These are phyloP conservation scores for Penicillium silybi DNA, from an alignment of 495 filamentous ascomycete genomes.

Conservation along the genomic window DNA sequence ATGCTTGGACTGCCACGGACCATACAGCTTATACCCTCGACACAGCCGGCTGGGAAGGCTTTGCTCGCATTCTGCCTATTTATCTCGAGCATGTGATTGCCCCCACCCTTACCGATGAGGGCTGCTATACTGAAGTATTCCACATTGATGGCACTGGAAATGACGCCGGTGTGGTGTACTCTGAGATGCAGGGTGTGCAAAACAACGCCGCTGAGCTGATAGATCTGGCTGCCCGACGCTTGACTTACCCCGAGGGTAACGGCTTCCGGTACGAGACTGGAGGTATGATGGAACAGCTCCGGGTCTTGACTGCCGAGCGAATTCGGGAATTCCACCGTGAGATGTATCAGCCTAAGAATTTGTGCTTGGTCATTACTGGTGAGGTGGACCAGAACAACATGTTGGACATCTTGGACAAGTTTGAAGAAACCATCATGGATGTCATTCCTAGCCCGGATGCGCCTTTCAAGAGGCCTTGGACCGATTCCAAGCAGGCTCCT, in stretches of 20 bases:
- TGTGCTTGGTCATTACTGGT: slow-evolving; percentile 85
- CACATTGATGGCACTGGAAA: slow-evolving; percentile 90
- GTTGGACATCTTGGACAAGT: slow-evolving; percentile 73
- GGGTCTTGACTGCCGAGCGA: slow-evolving; percentile 78
- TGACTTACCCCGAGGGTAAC: slow-evolving; percentile 82
- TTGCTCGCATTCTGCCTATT: slow-evolving; percentile 87
- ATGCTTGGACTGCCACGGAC: slow-evolving; percentile 91
- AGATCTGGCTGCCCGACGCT: slow-evolving; percentile 67
- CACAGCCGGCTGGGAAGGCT: slow-evolving; percentile 94
- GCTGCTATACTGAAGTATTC: slow-evolving; percentile 93
- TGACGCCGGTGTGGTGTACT: slow-evolving; percentile 97
- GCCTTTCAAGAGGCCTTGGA: slow-evolving; percentile 85
- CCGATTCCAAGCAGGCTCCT: slow-evolving; percentile 76
- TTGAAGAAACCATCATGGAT: slow-evolving; percentile 81
- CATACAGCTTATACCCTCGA: slow-evolving; percentile 96
- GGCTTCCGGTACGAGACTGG: slow-evolving; percentile 97
- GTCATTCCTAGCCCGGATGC: slow-evolving; percentile 69
- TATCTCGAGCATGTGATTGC: slow-evolving; percentile 94
- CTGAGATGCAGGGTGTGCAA: slow-evolving; percentile 96
- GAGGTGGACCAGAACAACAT: slow-evolving; percentile 82
- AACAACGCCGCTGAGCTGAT: slow-evolving; percentile 80
- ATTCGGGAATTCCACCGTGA: slow-evolving; percentile 90
- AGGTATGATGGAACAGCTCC: slow-evolving; percentile 88
- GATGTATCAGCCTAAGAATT: slow-evolving; percentile 98
- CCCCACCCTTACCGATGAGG: slow-evolving; percentile 87